A percentile compares a stretch with the other conserved stretches of the same genome.
Conservation (phyloP, 2,329 filamentous ascomycete genomes). For the Xylariales sp. region DNA sequence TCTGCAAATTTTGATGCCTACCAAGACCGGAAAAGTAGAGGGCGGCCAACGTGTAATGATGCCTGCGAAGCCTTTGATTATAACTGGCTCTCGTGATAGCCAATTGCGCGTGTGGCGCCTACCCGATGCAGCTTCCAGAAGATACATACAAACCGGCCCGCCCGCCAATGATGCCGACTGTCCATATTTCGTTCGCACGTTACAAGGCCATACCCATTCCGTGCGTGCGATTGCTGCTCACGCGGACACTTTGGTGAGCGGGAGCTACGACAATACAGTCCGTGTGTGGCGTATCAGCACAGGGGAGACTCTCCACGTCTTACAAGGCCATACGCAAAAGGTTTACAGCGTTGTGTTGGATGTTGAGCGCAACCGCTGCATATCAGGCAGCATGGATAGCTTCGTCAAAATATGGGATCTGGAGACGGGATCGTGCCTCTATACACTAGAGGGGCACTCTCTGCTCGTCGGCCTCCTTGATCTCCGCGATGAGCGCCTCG, state of each 20-base stretch:
- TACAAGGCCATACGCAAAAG: constrained; percentile 90
- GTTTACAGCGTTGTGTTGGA: constrained; percentile 98
- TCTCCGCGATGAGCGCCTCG: constrained; percentile 86
- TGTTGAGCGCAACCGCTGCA: constrained; percentile 90
- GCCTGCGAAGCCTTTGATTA: constrained; percentile 94
- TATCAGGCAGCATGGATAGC: constrained; percentile 98
- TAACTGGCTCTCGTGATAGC: constrained; percentile 95
- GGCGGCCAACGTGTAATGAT: constrained; percentile 85
- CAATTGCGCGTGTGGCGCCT: constrained; percentile 95
- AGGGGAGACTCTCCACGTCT: constrained; percentile 84
- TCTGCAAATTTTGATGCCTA: constrained; percentile 91
- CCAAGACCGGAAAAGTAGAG: constrained; percentile 75
- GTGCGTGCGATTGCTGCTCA: constrained; percentile 96
- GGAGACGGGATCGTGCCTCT: constrained; percentile 83
- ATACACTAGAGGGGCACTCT: constrained; percentile 92
- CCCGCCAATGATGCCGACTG: constrained; percentile 82
- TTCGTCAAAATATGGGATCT: constrained; percentile 98
- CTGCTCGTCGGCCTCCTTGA: constrained; percentile 93
- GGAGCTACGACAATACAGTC: constrained; percentile 95
- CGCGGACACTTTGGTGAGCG: constrained; percentile 94
- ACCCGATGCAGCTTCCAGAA: constrained; percentile 80
- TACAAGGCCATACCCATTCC: constrained; percentile 90
- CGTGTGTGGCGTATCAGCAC: constrained; percentile 98
- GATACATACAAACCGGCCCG: constrained; percentile 82
- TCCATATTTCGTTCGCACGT: constrained; percentile 90